Percentiles rank a stretch among this genome's conserved stretches.
phyloP scores from a whole-genome alignment of 2,329 filamentous ascomycete genomes.

The Cytospora leucostoma region DNA sequence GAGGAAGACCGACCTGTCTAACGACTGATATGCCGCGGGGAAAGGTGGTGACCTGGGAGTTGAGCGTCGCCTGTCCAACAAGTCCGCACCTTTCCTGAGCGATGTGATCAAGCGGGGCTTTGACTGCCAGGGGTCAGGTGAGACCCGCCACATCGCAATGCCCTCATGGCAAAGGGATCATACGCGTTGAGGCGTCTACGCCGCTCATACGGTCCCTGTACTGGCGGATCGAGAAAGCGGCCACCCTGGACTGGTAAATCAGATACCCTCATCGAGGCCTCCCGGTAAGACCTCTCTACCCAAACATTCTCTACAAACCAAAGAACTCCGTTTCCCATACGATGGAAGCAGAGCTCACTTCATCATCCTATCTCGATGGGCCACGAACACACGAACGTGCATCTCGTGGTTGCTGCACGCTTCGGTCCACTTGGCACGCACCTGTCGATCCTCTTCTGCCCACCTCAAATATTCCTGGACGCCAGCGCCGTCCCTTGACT shows the following conservation, averaged over 20 bases:
- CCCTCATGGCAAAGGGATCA: neutral
- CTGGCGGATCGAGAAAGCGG: neutral
- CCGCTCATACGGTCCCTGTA: neutral
- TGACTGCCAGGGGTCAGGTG: neutral
- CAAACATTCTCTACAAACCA: neutral
- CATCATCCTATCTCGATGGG: slow-evolving; percentile 47
- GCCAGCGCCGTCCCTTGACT: slow-evolving; percentile 45
- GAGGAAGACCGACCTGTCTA: neutral
- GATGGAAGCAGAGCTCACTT: slow-evolving; percentile 32
- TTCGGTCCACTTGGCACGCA: slow-evolving; percentile 61
- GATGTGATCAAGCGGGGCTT: neutral
- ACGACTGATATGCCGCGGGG: neutral
- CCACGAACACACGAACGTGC: slow-evolving; percentile 60
- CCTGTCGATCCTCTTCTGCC: slow-evolving; percentile 64
- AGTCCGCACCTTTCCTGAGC: neutral
- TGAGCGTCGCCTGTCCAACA: neutral
- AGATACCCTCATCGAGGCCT: neutral
- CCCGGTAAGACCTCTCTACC: neutral
- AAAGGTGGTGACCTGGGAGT: neutral
- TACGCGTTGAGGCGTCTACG: neutral
- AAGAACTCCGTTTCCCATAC: neutral
- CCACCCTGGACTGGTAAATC: neutral
- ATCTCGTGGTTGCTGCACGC: slow-evolving; percentile 62
- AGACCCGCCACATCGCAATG: neutral
- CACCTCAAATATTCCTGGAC: slow-evolving; percentile 60